Base-by-base conservation (phyloP, 306 rosid genomes). In the Notholithocarpus densiflorus region DNA sequence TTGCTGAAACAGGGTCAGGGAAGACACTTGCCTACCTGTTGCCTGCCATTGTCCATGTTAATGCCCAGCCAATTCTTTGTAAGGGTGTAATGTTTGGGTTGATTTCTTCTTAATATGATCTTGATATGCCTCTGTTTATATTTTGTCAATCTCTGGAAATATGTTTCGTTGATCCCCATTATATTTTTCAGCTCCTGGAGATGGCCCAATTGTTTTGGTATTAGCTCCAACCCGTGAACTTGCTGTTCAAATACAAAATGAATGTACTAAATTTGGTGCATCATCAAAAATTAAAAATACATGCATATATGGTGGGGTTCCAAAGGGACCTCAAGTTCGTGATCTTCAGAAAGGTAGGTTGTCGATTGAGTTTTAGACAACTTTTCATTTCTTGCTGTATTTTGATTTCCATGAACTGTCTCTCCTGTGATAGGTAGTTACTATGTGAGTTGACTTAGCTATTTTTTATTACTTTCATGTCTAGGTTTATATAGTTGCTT, bases 271-370 rank as follows among this genome's bases (percentile, higher is more conserved):
- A 83, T 96, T 96, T 87, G 99, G 99, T 71, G 86, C 99, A n/a
- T 96, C 97, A 15, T 96, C 99, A 6, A 93, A 90, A 88, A 91
- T 96, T 80, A 96, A 96, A 91, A 89, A 87, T 75, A 96, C 99
- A n/a, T 96, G 99, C 83, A 86, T 96, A 14, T 96, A 93, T 72
- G 99, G 99, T 27, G 99, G 99, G 66, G 99, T 96, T 81, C 99
- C 99, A n/a, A 95, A 93, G 87, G 99, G 98, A 68, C 99, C 99
- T 79, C 99, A 96, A 86, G 96, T 96, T 81, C 97, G 98, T 66
- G 99, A 96, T 83, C 98, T 96, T 56, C 99, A 96, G 86, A 96
- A 88, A 90, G 99, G 99, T 93, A 82, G 66, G 88, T 82, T 85
- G 73, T 79, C 78, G 76, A 61, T 82, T 83, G 65, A 73, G 86